Conservation (phyloP, 352 stramenopile species). For the Aphanomyces invadans region DNA sequence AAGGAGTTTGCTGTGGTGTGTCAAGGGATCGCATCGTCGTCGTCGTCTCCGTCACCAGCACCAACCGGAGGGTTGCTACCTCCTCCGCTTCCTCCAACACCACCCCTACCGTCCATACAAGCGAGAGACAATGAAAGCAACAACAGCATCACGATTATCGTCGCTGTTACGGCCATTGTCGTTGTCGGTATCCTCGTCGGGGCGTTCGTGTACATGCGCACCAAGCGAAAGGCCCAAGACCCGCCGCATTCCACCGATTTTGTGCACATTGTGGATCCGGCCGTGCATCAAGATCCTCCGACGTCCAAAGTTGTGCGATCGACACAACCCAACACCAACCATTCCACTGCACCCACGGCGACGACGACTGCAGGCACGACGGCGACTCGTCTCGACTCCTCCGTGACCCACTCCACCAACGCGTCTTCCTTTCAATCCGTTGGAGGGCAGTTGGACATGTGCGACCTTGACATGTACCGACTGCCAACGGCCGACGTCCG, state of each 20-base stretch:
- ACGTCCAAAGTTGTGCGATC: too few relatives aligned
- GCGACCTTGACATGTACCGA: conserved; percentile 9
- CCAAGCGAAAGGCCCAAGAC: neutral
- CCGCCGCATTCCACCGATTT: neutral
- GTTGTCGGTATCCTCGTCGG: conserved; percentile 6
- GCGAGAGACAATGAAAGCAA: neutral
- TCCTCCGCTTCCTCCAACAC: neutral
- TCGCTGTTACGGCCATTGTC: neutral
- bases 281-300: too few relatives aligned
- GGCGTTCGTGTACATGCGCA: neutral
- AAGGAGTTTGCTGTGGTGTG: neutral
- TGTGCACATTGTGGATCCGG: neutral
- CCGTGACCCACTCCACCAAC: neutral
- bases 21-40: neutral
- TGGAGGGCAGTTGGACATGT: conserved; percentile 10
- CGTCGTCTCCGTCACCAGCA: neutral
- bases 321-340: too few relatives aligned
- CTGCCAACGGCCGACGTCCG: conserved; percentile 32
- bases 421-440: neutral
- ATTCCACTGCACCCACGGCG: neutral
- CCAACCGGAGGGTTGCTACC: neutral
- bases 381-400: neutral
- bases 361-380: neutral
- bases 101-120: neutral
- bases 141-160: neutral